A percentile compares a stretch with the other conserved stretches of the same genome.
These are phyloP conservation scores for Linum tenue DNA, from an alignment of 345 rosid species.

Conservation along the genomic window DNA sequence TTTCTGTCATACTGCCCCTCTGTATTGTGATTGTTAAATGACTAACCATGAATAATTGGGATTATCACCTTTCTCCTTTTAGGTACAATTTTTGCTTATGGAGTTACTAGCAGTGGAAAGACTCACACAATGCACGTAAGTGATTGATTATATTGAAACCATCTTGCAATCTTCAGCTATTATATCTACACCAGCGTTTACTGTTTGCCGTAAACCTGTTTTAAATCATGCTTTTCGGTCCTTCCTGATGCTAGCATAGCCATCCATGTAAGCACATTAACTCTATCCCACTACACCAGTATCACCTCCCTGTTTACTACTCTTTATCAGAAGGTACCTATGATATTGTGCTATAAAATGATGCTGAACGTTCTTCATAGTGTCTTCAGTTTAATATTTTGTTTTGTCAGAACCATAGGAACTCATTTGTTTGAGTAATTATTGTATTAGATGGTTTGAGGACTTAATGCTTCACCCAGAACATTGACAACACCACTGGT, in stretches of 20 bases:
- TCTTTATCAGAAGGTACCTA: neutral
- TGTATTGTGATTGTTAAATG: neutral
- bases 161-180: neutral
- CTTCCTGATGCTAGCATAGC: neutral
- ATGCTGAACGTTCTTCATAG: neutral
- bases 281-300: neutral
- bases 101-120: slow-evolving; percentile 95
- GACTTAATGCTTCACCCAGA: neutral
- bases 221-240: neutral
- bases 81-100: slow-evolving; percentile 98
- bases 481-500: neutral
- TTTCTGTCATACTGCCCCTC: neutral
- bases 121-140: slow-evolving; percentile 98
- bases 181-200: neutral
- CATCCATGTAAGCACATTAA: neutral
- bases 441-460: no score
- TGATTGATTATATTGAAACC: slow-evolving; percentile 8
- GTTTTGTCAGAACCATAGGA: neutral
- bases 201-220: neutral
- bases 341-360: no score
- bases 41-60: neutral
- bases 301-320: neutral
- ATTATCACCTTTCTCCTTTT: slow-evolving; percentile 2
- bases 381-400: neutral
- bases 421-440: no score